Base-by-base conservation (phyloP, 78 protist genomes). In the Dictyostelium brefeldianum region DNA sequence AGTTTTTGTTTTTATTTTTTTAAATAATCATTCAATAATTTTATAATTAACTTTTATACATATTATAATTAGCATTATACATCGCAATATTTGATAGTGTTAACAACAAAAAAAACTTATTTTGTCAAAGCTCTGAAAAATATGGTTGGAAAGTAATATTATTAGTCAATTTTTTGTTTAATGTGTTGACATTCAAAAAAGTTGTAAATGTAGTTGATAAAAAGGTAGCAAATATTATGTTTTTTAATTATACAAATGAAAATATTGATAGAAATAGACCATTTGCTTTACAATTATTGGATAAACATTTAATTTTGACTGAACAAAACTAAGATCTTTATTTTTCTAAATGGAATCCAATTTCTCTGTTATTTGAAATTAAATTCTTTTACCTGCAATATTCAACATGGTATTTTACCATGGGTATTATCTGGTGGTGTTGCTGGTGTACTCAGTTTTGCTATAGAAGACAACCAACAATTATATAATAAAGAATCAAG, bases 281-380 rank as follows among this genome's bases (percentile, higher is more conserved):
- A 59, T 59, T 59, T 59, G 69, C 69, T 10, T 59, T 59, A 59
- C 69, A 59, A 22, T 59, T 59, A 59, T 22, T 25, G 20, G 69
- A 59, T 59, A 59, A 29, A 59, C 20, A 25, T 22, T 59, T 29
- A 59, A 22, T 22, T 59, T n/a, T n/a, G n/a, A n/a, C n/a, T n/a
- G n/a, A n/a, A n/a, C n/a, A n/a, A n/a, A n/a, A n/a, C n/a, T n/a
- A n/a, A n/a, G n/a, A n/a, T n/a, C n/a, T 59, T 22, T 59, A 59
- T 59, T 59, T 22, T 59, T 59, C 69, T 3, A 59, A 59, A 59
- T 59, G 69, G 69, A 59, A 59, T 59, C 22, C 69, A 59, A 59
- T 29, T 8, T 8, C 22, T 59, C 20, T 22, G 22, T 22, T 59
- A 29, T 59, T 59, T 59, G 36, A 59, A 59, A 59, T 59, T 59